phyloP scores from a whole-genome alignment of 2,329 filamentous ascomycete genomes.

The Orbilia oligospora region DNA sequence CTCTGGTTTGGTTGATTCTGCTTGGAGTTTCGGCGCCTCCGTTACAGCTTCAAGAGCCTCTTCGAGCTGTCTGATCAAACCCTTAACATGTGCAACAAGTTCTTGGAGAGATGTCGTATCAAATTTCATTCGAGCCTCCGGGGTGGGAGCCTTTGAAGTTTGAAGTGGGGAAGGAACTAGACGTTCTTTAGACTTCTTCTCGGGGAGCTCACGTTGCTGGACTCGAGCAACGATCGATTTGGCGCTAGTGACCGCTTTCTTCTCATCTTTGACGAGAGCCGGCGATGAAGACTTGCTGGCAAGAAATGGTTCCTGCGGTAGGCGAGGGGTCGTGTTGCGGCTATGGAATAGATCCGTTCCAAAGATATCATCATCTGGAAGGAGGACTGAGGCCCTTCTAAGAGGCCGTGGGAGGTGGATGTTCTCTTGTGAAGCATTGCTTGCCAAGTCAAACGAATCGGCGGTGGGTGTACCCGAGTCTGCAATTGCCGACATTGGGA shows the following conservation, averaged over 20 bases:
- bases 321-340: slow-evolving; percentile 55
- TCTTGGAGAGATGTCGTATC: slow-evolving; percentile 64
- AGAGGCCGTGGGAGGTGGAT: slow-evolving; percentile 50
- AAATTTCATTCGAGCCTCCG: slow-evolving; percentile 61
- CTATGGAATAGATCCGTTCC: slow-evolving; percentile 59
- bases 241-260: slow-evolving; percentile 53
- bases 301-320: slow-evolving; percentile 55
- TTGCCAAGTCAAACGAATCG: slow-evolving; percentile 54
- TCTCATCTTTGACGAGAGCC: slow-evolving; percentile 58
- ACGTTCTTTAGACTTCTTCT: slow-evolving; percentile 53
- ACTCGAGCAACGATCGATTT: slow-evolving; percentile 59
- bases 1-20: background rate
- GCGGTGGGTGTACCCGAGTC: slow-evolving; percentile 42
- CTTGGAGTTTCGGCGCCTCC: slow-evolving; percentile 24
- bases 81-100: slow-evolving; percentile 63
- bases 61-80: slow-evolving; percentile 62
- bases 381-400: slow-evolving; percentile 62
- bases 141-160: slow-evolving; percentile 52
- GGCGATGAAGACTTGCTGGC: slow-evolving; percentile 58
- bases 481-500: slow-evolving; percentile 64
- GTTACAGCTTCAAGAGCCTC: slow-evolving; percentile 56
- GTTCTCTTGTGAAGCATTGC: slow-evolving; percentile 58
- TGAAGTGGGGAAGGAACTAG: slow-evolving; percentile 55
- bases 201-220: slow-evolving; percentile 51
- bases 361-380: slow-evolving; percentile 64